Evolutionary conservation across 192 early-diverging fungal species (phyloP).

Genomic region (Phlyctochytrium bullatum): DNA sequence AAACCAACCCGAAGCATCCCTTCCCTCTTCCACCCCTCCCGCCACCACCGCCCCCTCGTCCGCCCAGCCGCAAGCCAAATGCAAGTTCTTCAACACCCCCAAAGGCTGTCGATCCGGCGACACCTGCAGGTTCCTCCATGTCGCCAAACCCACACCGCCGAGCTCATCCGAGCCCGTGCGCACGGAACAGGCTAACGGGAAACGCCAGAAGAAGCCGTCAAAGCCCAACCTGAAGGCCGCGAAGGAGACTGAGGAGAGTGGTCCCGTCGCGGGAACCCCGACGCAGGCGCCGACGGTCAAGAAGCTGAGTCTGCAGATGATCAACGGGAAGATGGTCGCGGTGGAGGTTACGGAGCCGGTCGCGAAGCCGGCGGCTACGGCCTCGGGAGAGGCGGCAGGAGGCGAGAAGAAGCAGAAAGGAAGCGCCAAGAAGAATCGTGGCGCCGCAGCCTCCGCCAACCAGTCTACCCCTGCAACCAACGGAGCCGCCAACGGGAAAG

Average conservation of each 20-base stretch:
- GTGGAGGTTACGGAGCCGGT: not conserved
- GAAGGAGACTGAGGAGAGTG: no score
- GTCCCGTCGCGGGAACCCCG: no score
- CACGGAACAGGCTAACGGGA: not conserved
- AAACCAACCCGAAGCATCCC: no score
- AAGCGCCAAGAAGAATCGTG: not conserved
- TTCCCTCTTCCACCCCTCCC: no score
- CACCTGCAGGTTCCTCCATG: constrained; percentile 6
- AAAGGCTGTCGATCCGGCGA: constrained; percentile 13
- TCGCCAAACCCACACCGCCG: not conserved
- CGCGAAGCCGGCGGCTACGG: not conserved
- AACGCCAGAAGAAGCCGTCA: not conserved
- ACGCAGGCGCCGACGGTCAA: not conserved
- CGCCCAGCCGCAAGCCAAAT: not conserved
- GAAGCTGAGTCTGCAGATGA: not conserved
- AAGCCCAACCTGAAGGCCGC: not conserved
- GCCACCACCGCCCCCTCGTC: not conserved
- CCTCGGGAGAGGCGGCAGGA: not conserved
- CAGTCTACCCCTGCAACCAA: not conserved
- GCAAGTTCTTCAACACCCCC: constrained; percentile 13
- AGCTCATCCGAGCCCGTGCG: not conserved
- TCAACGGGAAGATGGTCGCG: not conserved
- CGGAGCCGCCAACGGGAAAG: not conserved
- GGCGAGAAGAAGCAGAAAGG: not conserved
- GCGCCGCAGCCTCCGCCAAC: not conserved